Evolutionary conservation across 768 basidiomycete species (phyloP), one percentile per base, ranked within the genome.

Genomic region (Leucocoprinus leucothites): DNA sequence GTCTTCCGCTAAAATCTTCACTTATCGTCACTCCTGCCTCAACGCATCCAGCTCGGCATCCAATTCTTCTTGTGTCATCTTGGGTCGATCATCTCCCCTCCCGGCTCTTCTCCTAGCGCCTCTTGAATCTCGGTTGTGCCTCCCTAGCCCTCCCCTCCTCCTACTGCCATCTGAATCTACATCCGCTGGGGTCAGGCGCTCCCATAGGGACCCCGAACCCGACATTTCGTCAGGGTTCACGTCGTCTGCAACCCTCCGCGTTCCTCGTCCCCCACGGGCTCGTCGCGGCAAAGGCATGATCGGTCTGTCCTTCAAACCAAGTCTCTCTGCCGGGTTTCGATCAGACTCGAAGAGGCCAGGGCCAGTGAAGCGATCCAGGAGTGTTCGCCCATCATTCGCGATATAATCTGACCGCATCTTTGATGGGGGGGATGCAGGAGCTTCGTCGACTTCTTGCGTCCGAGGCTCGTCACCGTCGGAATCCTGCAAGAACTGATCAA

Each of bases 41-140:
- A 89, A 92, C 14, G 86, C 85, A 28, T 93, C 91, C 45, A 93
- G 72, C 63, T 94, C 91, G 47, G 86, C 89, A 59, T 94, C 91
- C 35, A 94, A 73, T 61, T 93, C 89, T 69, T 87, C 81, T 64
- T 85, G 84, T 0, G 82, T 88, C 68, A 82, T 84, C 56, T 67
- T 76, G 21, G 76, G 74, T 42, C 78, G 71, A 36, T 72, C 68
- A 53, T 65, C 59, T 66, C 71, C 63, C 61, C 69, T 63, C 59
- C 56, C 43, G 24, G 38, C 60, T 64, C 61, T 58, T 55, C 62
- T 63, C 59, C 50, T 67, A 51, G 63, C 58, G 59, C 59, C 65
- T 60, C 63, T 63, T 51, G 60, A 60, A 56, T 60, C 48, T 57
- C 60, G 19, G 28, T 53, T 42, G 16, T 59, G 48, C 38, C 65